A percentile compares a stretch with the other conserved stretches of the same genome.
These are phyloP conservation scores for Sclerotinia nivalis DNA, from an alignment of 2,329 filamentous ascomycete species.

Conservation along the genomic window DNA sequence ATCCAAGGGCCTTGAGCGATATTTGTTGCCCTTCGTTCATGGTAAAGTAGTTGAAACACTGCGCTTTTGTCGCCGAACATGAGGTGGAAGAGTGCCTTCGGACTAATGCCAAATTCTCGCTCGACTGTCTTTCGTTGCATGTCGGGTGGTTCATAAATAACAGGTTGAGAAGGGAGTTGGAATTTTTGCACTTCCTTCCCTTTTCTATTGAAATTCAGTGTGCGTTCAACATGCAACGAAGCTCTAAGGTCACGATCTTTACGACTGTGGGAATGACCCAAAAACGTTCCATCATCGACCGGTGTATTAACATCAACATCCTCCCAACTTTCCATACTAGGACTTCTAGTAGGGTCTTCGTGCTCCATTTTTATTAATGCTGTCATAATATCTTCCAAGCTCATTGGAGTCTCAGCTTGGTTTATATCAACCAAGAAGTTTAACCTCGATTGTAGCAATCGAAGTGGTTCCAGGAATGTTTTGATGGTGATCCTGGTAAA, in stretches of 20 bases:
- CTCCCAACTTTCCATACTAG: constrained; percentile 88
- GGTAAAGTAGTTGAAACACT: constrained; percentile 60
- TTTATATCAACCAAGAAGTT: constrained; percentile 84
- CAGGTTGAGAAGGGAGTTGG: constrained; percentile 76
- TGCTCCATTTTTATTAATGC: constrained; percentile 74
- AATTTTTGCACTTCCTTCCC: constrained; percentile 57
- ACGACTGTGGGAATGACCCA: constrained; percentile 43
- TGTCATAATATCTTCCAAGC: constrained; percentile 68
- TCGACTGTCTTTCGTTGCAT: constrained; percentile 76
- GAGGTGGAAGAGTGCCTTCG: constrained; percentile 93
- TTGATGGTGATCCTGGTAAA: constrained; percentile 73
- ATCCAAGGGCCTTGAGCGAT: constrained; percentile 88
- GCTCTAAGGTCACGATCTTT: constrained; percentile 54
- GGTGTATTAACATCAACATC: constrained; percentile 66
- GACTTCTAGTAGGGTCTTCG: constrained; percentile 59
- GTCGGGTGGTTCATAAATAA: constrained; percentile 79
- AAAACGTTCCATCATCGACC: constrained; percentile 57
- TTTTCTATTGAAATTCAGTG: constrained; percentile 49
- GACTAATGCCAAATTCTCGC: constrained; percentile 83
- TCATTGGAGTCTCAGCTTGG: constrained; percentile 68
- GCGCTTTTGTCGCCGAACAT: constrained; percentile 96
- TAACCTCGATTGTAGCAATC: constrained; percentile 77
- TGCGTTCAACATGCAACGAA: constrained; percentile 62
- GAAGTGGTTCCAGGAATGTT: constrained; percentile 85
- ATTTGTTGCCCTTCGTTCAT: constrained; percentile 71